phyloP scores from a whole-genome alignment of 2,329 filamentous ascomycete species.

The Diaporthe humulicola region DNA sequence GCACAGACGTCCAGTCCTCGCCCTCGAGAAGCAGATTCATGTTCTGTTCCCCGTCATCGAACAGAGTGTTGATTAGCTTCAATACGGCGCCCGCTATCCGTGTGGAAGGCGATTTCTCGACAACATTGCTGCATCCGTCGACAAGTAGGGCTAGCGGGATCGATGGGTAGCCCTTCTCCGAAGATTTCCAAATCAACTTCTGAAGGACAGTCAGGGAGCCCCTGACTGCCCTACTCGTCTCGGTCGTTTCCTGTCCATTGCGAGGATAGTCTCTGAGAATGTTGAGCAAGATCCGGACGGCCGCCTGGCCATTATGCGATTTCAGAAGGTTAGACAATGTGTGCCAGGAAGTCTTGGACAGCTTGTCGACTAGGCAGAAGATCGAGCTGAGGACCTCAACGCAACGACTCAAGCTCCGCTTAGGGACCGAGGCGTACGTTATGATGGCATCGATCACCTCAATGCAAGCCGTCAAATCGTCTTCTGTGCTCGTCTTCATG shows the following conservation, averaged over 20 bases:
- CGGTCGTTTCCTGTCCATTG: slow-evolving; percentile 62
- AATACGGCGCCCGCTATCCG: slow-evolving; percentile 61
- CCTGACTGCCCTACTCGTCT: slow-evolving; percentile 68
- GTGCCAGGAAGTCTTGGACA: slow-evolving; percentile 77
- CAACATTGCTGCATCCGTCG: slow-evolving; percentile 67
- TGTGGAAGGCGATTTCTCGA: slow-evolving; percentile 58
- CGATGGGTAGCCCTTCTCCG: slow-evolving; percentile 70
- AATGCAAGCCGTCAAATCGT: slow-evolving; percentile 77
- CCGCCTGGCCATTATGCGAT: slow-evolving; percentile 80
- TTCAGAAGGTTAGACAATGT: slow-evolving; percentile 78
- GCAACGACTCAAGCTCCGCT: slow-evolving; percentile 72
- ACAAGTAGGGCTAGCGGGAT: slow-evolving; percentile 71
- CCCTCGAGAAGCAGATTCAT: slow-evolving; percentile 71
- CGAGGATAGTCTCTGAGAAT: slow-evolving; percentile 65
- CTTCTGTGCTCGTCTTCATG: slow-evolving; percentile 73
- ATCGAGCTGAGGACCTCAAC: slow-evolving; percentile 80
- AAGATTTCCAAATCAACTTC: slow-evolving; percentile 71
- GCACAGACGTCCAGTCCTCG: slow-evolving; percentile 74
- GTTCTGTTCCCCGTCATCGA: slow-evolving; percentile 63
- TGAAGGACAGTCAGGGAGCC: slow-evolving; percentile 74
- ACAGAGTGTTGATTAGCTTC: slow-evolving; percentile 68
- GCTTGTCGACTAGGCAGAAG: slow-evolving; percentile 72
- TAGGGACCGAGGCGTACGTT: slow-evolving; percentile 79
- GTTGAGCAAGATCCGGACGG: slow-evolving; percentile 75
- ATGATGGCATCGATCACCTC: slow-evolving; percentile 78